phyloP scores from a whole-genome alignment of 352 stramenopile species.

The Pythium rishiriense region DNA sequence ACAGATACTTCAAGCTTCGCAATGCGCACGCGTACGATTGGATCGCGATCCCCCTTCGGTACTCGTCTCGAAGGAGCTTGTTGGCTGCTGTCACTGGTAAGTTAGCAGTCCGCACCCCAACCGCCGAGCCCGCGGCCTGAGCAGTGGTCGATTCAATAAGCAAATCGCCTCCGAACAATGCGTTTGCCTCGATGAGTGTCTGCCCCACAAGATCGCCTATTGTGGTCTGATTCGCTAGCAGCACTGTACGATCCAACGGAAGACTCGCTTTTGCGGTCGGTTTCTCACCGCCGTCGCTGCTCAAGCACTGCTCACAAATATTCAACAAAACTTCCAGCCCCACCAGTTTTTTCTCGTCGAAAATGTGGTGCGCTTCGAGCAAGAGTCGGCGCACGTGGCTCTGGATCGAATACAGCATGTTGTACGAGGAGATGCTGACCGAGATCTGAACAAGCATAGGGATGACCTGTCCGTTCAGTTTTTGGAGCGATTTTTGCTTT shows the following conservation, averaged over 20 bases:
- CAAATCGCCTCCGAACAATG: constrained; percentile 54
- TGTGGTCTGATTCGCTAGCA: constrained; percentile 29
- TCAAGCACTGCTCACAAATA: constrained; percentile 26
- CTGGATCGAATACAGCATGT: constrained; percentile 65
- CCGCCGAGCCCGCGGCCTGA: constrained; percentile 5
- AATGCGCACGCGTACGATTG: constrained; percentile 55
- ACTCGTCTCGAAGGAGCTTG: constrained; percentile 38
- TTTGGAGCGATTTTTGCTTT: constrained; percentile 39
- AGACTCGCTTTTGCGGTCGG: background rate
- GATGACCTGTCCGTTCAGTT: constrained; percentile 38
- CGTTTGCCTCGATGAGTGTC: constrained; percentile 71
- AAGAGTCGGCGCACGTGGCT: constrained; percentile 66
- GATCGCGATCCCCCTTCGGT: constrained; percentile 47
- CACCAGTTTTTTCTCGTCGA: constrained; percentile 75
- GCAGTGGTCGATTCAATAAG: constrained; percentile 33
- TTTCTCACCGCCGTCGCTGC: background rate
- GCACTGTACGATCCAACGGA: constrained; percentile 38
- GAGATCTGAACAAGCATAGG: constrained; percentile 54
- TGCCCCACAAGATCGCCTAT: constrained; percentile 65
- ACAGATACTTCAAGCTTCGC: constrained; percentile 43
- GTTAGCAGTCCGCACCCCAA: constrained; percentile 8
- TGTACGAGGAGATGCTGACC: constrained; percentile 61
- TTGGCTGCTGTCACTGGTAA: constrained; percentile 2
- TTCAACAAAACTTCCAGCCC: constrained; percentile 45
- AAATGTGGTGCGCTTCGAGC: constrained; percentile 56